Base-by-base conservation (phyloP, 805 yeast species). In the Sugiyamaella boreocaroliniensis region DNA sequence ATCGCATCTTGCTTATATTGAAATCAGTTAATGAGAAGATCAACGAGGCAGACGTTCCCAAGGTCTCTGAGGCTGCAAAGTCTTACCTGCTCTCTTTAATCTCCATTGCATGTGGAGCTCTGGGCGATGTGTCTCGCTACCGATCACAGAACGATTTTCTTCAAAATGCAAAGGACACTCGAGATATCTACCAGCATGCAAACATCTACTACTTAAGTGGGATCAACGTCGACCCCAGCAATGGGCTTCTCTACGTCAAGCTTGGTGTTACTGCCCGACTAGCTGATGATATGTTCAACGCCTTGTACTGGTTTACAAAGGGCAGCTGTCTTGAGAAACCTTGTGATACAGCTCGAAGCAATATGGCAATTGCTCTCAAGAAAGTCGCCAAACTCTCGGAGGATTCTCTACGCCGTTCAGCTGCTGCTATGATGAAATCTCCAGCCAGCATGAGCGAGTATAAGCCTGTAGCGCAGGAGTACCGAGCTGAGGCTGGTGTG, bases 121-220 rank as follows among this genome's bases (percentile, higher is more conserved):
- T 56, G 12, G 59, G 57, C 2, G 59, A 56, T 43, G 20, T 56
- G n/a, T 43, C 54, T 6, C 45, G 59, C n/a, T 56, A 56, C 46
- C 47, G 50, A 11, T 22, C 54, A 20, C 50, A 41, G 22, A n/a
- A 40, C 29, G 29, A 34, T 32, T 40, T 42, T 15, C 41, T 44
- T 16, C 18, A 14, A 11, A 29, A 15, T 9, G 15, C 34, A 9
- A 29, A 50, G 26, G 45, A 32, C 3, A 9, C 18, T 12, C n/a
- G n/a, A 32, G 34, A 40, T 7, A 37, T 32, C 19, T 55, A 46
- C 43, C 37, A 43, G 14, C 53, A 54, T 42, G 55, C 59, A 22
- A 34, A 15, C 18, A 42, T 45, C 6, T 56, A 54, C 41, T 56
- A 54, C 43, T n/a, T 29, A 1, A 15, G 48, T 14, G 59, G 55